Evolutionary conservation across 441 rosid genomes (phyloP), one percentile per base, ranked within the genome.

Genomic region (Syzygium syzygioides): DNA sequence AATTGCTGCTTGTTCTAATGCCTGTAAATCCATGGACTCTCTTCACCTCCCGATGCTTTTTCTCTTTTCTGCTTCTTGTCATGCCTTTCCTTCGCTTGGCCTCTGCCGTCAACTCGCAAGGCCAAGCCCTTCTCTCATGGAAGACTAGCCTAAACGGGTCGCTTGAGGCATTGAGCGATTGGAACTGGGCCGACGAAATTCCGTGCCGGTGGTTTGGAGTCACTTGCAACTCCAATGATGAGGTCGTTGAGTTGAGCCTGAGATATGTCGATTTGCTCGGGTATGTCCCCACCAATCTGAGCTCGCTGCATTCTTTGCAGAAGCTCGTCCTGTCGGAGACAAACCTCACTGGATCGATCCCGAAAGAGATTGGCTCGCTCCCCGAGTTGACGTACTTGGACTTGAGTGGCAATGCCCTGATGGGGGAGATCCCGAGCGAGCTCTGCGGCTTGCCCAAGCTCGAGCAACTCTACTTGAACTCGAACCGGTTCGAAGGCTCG

Each of bases 121-220:
- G 96, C 34, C 88, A 94, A 89, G 88, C 94, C 62, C 95, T 95
- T 57, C 95, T 94, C 20, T 93, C 94, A 28, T 95, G 98, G 98
- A 96, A 91, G 91, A 55, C 45, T 9, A 91, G 91, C 90, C 91
- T 94, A 83, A 92, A 89, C 41, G 94, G 93, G 9, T 90, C 94
- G 15, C 89, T 92, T 20, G 90, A 91, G 56, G 94, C 57, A 9
- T 85, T 95, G 37, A 60, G 34, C 30, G 88, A 89, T 87, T 96
- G 97, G 98, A 91, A 91, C 54, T 88, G 91, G 2, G 12, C 12
- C 1, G 88, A 91, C 79, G 89, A 68, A 66, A 95, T 92, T 80
- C 98, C 96, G 1, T 95, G 97, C 85, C 19, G 68, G 20, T 96
- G 98, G 98, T 92, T 68, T 54, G 96, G 97, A 6, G 55, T 96